phyloP scores from a whole-genome alignment of 768 basidiomycete species.

The Tephrocybe sp. region DNA sequence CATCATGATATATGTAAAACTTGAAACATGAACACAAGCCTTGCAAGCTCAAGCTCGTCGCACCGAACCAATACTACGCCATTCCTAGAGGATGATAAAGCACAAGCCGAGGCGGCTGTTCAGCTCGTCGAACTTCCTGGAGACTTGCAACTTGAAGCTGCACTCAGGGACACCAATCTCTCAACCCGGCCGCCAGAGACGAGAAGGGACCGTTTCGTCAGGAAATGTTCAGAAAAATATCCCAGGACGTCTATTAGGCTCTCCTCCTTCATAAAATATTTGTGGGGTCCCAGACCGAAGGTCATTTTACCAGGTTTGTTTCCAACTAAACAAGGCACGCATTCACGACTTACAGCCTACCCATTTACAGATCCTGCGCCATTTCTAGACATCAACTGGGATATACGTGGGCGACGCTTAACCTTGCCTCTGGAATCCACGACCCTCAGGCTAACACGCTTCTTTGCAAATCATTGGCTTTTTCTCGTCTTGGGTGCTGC shows the following conservation, averaged over 20 bases:
- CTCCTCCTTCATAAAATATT: slow-evolving; percentile 29
- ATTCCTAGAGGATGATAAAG: slow-evolving; percentile 1
- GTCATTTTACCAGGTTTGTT: slow-evolving; percentile 43
- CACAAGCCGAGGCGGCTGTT: background rate
- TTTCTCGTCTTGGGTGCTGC: slow-evolving; percentile 51
- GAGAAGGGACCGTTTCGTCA: slow-evolving; percentile 18
- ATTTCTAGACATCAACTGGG: slow-evolving; percentile 49
- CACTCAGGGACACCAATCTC: background rate
- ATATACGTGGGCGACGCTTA: slow-evolving; percentile 33
- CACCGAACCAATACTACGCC: background rate
- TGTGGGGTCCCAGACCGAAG: slow-evolving; percentile 63
- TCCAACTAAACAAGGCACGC: background rate
- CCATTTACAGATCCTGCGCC: slow-evolving; percentile 55
- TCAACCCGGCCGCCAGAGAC: slow-evolving; percentile 10
- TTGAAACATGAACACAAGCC: slow-evolving; percentile 12
- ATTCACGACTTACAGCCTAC: slow-evolving; percentile 3
- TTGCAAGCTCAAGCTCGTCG: slow-evolving; percentile 13
- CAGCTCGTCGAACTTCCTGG: slow-evolving; percentile 12
- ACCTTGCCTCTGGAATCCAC: slow-evolving; percentile 52
- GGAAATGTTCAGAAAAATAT: slow-evolving; percentile 15
- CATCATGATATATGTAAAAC: too few species aligned
- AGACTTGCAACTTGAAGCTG: slow-evolving; percentile 17
- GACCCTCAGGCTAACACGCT: slow-evolving; percentile 48
- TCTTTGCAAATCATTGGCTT: slow-evolving; percentile 50
- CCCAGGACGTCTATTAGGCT: slow-evolving; percentile 20